phyloP scores from a whole-genome alignment of 495 filamentous ascomycete species.

The Podospora didyma region DNA sequence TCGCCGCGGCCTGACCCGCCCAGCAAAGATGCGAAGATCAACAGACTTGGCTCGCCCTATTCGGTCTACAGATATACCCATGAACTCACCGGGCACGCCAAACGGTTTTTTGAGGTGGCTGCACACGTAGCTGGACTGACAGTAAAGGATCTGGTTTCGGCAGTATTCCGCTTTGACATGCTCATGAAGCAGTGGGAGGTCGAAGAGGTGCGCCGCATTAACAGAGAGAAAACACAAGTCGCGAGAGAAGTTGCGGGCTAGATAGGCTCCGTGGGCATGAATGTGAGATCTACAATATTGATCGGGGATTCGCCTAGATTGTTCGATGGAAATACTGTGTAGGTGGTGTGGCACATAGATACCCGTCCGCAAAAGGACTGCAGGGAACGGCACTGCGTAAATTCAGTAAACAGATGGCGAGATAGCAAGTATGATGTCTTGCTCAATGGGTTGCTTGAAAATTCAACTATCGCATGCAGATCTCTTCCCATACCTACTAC shows the following conservation, averaged over 20 bases:
- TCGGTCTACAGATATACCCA: slow-evolving; percentile 10
- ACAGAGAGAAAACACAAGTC: background rate
- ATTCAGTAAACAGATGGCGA: too few species aligned
- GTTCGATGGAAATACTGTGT: too few species aligned
- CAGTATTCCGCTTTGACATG: slow-evolving; percentile 22
- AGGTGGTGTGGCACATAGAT: too few species aligned
- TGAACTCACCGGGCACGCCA: slow-evolving; percentile 19
- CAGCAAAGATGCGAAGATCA: background rate
- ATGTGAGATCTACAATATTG: too few species aligned
- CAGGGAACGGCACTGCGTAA: too few species aligned
- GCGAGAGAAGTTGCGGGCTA: background rate
- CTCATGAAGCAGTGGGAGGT: slow-evolving; percentile 15
- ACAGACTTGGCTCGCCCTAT: slow-evolving; percentile 17
- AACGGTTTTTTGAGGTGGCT: slow-evolving; percentile 22
- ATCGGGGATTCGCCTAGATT: too few species aligned
- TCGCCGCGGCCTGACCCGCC: slow-evolving; percentile 5
- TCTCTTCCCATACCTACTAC: too few species aligned
- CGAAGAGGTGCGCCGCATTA: slow-evolving; percentile 13
- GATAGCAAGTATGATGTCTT: too few species aligned
- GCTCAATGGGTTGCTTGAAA: too few species aligned
- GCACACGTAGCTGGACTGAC: slow-evolving; percentile 19
- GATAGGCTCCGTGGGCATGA: too few species aligned
- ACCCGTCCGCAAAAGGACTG: too few species aligned
- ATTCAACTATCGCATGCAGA: too few species aligned
- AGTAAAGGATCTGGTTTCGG: slow-evolving; percentile 18